Evolutionary conservation across 305 asterid species (phyloP), one percentile per base, ranked within the genome.

Genomic region (Plantago lanceolata): DNA sequence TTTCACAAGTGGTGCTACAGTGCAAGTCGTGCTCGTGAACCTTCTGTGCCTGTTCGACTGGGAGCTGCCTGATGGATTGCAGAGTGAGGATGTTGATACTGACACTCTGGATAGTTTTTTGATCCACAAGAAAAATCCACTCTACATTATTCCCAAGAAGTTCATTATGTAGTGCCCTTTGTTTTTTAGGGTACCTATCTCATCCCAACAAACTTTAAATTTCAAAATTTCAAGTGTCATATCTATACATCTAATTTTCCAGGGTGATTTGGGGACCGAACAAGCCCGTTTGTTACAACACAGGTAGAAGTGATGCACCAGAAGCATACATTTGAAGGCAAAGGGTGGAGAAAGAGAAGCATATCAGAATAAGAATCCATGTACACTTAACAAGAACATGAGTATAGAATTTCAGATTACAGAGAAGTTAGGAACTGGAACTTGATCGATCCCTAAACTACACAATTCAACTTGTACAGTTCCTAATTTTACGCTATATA

Each of bases 11-110:
- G 45, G 62, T 59, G 2, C 11, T 63, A 28, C 29, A 5, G 65
- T 70, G 20, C 59, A 70, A n/a, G 29, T 70, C 13, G 55, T 26
- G 1, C 14, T 63, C 31, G 69, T 68, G 0, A 70, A 70, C 57
- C 65, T 63, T 19, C 19, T 70, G 54, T 63, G 57, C 61, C 24
- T 15, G 9, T 70, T 70, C 20, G 69, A 70, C 24, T 63, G 74
- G 65, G 48, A 37, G 12, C 24, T 67, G 56, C 73, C 73, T 0
- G 49, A 3, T 9, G 72, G 68, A 17, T 31, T 67, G 52, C 21
- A 51, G 62, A 57, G 29, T 21, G 37, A 56, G 18, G 66, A 24
- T 16, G 20, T 57, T n/a, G 73, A 72, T 62, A 33, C 58, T 4
- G 69, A 56, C 0, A 16, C 6, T 13, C 37, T 64, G 51, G 8